Conservation (phyloP, 2,329 filamentous ascomycete species). For the Fusarium nygamai region DNA sequence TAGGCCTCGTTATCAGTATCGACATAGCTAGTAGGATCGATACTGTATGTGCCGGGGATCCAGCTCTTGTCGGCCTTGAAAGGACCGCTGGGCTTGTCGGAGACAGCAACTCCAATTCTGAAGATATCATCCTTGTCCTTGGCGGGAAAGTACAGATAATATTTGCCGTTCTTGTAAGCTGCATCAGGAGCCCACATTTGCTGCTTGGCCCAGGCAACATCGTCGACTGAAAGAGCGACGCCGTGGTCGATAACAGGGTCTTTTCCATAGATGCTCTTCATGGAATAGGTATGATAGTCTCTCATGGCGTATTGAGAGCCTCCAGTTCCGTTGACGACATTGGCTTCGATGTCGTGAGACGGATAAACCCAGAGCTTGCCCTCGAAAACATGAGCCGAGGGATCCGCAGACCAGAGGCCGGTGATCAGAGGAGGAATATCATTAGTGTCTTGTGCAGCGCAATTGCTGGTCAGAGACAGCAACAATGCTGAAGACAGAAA, state of each 20-base stretch:
- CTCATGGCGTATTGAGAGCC: slow-evolving; percentile 10
- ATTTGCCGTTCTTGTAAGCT: slow-evolving; percentile 21
- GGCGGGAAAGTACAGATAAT: slow-evolving; percentile 24
- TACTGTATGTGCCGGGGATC: slow-evolving; percentile 17
- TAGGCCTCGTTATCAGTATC: neutral
- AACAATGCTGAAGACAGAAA: neutral
- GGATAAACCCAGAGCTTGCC: slow-evolving; percentile 5
- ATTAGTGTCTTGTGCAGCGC: neutral
- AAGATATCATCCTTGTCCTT: slow-evolving; percentile 19
- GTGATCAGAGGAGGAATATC: slow-evolving; percentile 2
- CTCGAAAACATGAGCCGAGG: slow-evolving; percentile 20
- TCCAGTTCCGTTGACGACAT: neutral
- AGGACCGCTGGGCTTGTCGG: neutral
- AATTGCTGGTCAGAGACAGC: neutral
- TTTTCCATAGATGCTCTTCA: slow-evolving; percentile 15
- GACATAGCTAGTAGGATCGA: slow-evolving; percentile 9
- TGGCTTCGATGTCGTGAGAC: slow-evolving; percentile 10
- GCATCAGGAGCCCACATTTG: slow-evolving; percentile 25
- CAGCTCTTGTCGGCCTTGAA: slow-evolving; percentile 21
- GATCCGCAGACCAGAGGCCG: slow-evolving; percentile 11
- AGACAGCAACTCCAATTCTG: slow-evolving; percentile 22
- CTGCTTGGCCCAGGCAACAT: slow-evolving; percentile 7
- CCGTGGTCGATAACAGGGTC: neutral
- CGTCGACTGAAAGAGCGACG: neutral
- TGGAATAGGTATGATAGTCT: slow-evolving; percentile 17